Conservation (phyloP, 2,329 filamentous ascomycete genomes). For the Penicillium digitatum region DNA sequence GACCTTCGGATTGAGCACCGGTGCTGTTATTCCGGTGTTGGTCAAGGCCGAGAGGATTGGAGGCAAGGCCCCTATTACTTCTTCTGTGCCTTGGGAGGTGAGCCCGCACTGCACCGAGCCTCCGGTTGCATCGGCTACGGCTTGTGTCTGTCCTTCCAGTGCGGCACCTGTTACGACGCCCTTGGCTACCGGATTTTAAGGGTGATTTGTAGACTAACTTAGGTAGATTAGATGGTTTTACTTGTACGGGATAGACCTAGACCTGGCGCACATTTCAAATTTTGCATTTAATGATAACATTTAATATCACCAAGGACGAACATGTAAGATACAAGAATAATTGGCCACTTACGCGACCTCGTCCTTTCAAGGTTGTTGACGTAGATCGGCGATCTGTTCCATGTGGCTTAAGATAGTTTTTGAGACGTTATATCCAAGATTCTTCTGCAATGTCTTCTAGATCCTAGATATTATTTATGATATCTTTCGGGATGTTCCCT, state of each 20-base stretch:
- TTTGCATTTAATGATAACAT: neutral
- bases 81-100: constrained; percentile 27
- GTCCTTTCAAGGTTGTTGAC: neutral
- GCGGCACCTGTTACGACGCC: constrained; percentile 30
- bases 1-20: constrained; percentile 46
- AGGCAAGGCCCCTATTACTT: constrained; percentile 10
- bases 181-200: constrained; percentile 17
- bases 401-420: neutral
- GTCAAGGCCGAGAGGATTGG: constrained; percentile 40
- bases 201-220: neutral
- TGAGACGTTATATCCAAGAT: too few species aligned
- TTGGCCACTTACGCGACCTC: neutral
- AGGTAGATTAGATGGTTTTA: neutral
- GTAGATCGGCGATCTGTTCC: neutral
- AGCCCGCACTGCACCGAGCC: constrained; percentile 34
- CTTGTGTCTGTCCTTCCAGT: constrained; percentile 32
- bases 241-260: neutral
- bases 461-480: neutral
- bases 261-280: neutral
- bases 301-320: neutral
- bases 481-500: neutral
- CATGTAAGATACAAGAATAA: neutral
- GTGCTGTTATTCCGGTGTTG: constrained; percentile 50
- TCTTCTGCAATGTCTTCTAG: too few species aligned
- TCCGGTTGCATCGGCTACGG: constrained; percentile 28